A percentile compares a stretch with the other conserved stretches of the same genome.
These are phyloP conservation scores for Saccharum spontaneum DNA, from an alignment of 176 grass and related monocot genomes.

Conservation along the genomic window DNA sequence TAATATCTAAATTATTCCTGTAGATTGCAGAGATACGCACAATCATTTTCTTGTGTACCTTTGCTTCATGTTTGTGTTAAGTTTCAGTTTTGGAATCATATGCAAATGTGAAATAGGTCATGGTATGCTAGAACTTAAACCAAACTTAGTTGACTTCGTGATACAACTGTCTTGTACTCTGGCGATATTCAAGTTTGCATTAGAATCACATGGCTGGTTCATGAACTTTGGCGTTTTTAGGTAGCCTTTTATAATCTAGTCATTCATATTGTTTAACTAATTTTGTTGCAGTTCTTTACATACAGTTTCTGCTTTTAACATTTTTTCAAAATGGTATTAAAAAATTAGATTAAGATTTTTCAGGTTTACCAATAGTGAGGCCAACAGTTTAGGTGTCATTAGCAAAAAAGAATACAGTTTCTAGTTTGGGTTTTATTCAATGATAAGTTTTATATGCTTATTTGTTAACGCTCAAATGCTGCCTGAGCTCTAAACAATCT, in stretches of 20 bases:
- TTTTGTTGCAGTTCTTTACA: neutral
- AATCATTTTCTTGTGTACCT: neutral
- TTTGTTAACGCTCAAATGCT: neutral
- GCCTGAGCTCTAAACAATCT: neutral
- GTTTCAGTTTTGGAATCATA: slow-evolving; percentile 6
- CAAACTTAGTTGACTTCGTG: neutral
- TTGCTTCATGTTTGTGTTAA: neutral
- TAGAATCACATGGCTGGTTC: neutral
- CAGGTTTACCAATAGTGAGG: neutral
- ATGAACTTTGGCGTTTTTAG: neutral
- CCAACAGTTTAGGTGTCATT: neutral
- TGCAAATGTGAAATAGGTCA: neutral
- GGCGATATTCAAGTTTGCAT: neutral
- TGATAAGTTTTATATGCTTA: neutral
- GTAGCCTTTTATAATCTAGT: slow-evolving; percentile 6
- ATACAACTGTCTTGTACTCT: neutral
- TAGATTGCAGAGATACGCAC: neutral
- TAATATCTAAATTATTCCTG: neutral
- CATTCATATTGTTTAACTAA: neutral
- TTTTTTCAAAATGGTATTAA: slow-evolving; percentile 1
- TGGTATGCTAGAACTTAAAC: neutral
- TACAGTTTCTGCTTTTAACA: neutral
- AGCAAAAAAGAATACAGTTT: neutral
- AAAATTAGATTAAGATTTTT: neutral
- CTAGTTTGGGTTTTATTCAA: neutral